Evolutionary conservation across 371 early-diverging fungal genomes (phyloP).

Genomic region (Batkoa obscura): DNA sequence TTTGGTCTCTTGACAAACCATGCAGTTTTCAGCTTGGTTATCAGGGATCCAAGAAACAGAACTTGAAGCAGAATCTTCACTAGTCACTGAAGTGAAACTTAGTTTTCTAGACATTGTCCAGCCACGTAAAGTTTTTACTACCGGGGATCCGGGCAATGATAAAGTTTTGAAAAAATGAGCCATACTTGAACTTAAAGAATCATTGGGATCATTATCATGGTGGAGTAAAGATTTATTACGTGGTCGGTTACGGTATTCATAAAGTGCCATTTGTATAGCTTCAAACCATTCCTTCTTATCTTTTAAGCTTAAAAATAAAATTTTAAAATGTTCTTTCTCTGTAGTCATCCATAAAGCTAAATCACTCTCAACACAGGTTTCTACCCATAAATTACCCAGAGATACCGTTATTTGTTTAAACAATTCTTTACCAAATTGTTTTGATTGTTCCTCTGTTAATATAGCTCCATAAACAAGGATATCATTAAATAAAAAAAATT

Average conservation of each 20-base stretch:
- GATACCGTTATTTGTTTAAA: not conserved
- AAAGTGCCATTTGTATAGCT: not conserved
- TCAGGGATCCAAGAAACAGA: conserved; percentile 15
- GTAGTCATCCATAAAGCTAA: not conserved
- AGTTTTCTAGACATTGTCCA: not conserved
- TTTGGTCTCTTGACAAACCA: conserved; percentile 14
- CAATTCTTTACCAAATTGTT: not conserved
- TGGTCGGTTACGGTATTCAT: not conserved
- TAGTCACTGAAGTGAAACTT: not conserved
- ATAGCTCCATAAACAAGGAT: conserved; percentile 3
- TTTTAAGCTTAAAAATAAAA: not conserved
- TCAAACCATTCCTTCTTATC: not conserved
- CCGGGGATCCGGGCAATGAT: not conserved
- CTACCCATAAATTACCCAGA: not conserved
- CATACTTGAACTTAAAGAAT: not conserved
- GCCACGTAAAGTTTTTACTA: not conserved
- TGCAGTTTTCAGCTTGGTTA: conserved; percentile 14
- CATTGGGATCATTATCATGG: too few species aligned
- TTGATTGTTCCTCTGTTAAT: not conserved
- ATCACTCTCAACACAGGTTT: not conserved
- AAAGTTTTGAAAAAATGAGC: not conserved
- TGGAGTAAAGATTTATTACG: not conserved
- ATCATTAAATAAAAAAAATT: conserved; percentile 3
- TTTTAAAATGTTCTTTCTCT: not conserved
- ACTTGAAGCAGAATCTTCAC: too few species aligned